Conservation (phyloP, 805 yeast genomes). For the Candida insectalens region DNA sequence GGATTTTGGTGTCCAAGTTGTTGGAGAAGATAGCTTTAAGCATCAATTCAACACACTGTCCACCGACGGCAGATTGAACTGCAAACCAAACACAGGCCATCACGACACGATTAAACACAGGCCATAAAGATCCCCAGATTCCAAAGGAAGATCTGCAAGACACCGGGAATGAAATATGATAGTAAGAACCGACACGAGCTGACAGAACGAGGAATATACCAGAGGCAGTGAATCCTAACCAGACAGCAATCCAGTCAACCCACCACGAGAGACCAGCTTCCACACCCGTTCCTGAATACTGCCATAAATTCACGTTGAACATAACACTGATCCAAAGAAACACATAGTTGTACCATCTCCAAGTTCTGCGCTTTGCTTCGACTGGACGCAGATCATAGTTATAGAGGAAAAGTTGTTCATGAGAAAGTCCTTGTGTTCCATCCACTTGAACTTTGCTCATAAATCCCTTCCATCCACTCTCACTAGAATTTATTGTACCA, state of each 20-base stretch:
- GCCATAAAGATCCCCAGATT: constrained; percentile 80
- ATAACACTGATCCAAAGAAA: constrained; percentile 87
- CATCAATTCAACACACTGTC: constrained; percentile 77
- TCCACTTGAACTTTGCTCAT: constrained; percentile 22
- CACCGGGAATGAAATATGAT: constrained; percentile 82
- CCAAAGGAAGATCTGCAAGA: constrained; percentile 79
- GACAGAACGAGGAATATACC: constrained; percentile 62
- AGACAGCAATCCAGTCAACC: constrained; percentile 84
- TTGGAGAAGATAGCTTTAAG: constrained; percentile 65
- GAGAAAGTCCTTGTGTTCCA: constrained; percentile 29
- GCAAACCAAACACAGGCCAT: constrained; percentile 78
- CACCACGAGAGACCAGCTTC: constrained; percentile 77
- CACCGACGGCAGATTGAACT: constrained; percentile 80
- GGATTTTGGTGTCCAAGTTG: constrained; percentile 52
- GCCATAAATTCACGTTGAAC: constrained; percentile 85
- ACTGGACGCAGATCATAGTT: constrained; percentile 77
- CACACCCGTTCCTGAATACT: constrained; percentile 81
- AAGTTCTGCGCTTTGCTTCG: constrained; percentile 63
- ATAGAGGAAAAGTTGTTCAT: constrained; percentile 55
- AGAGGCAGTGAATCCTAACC: constrained; percentile 74
- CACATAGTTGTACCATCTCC: constrained; percentile 78
- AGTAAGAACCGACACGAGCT: constrained; percentile 74
- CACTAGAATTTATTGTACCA: too few relatives aligned
- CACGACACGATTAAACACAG: constrained; percentile 77
- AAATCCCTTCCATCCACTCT: too few relatives aligned